Evolutionary conservation across 2,329 filamentous ascomycete species (phyloP).

Genomic region (Coleophoma crateriformis): DNA sequence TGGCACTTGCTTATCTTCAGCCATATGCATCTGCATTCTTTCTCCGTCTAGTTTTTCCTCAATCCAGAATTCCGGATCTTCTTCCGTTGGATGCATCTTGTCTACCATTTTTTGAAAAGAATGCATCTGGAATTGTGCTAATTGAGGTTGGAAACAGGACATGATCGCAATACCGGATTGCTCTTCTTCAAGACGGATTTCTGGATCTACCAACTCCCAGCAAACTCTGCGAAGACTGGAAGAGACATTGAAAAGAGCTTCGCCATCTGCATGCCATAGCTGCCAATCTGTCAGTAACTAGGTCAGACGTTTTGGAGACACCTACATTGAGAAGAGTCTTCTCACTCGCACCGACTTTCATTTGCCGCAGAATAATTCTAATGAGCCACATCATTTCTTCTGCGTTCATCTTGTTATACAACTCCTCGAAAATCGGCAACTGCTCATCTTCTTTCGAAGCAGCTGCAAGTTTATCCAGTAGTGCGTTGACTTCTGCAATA

Average conservation of each 20-base stretch:
- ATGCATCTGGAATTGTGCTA: slow-evolving; percentile 86
- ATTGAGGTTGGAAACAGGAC: slow-evolving; percentile 94
- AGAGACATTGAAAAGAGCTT: slow-evolving; percentile 79
- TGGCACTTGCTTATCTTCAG: slow-evolving; percentile 57
- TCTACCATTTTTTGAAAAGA: slow-evolving; percentile 76
- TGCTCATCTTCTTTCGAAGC: slow-evolving; percentile 81
- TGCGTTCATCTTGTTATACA: slow-evolving; percentile 88
- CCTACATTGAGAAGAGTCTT: slow-evolving; percentile 70
- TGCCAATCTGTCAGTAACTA: slow-evolving; percentile 37
- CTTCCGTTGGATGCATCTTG: slow-evolving; percentile 57
- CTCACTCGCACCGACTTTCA: slow-evolving; percentile 73
- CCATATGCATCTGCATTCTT: slow-evolving; percentile 94
- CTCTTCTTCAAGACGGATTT: slow-evolving; percentile 66
- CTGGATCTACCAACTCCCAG: slow-evolving; percentile 81
- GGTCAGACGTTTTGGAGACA: background rate
- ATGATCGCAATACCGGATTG: slow-evolving; percentile 74
- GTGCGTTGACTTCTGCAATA: slow-evolving; percentile 83
- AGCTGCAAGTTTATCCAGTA: slow-evolving; percentile 72
- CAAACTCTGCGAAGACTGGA: slow-evolving; percentile 87
- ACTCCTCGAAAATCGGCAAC: slow-evolving; percentile 70
- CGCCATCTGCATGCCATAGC: slow-evolving; percentile 74
- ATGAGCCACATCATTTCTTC: slow-evolving; percentile 94
- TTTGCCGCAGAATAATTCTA: slow-evolving; percentile 80
- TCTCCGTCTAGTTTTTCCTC: slow-evolving; percentile 98
- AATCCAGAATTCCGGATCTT: slow-evolving; percentile 84